Evolutionary conservation across 2,329 filamentous ascomycete species (phyloP).

Genomic region (Lecanicillium sp.): DNA sequence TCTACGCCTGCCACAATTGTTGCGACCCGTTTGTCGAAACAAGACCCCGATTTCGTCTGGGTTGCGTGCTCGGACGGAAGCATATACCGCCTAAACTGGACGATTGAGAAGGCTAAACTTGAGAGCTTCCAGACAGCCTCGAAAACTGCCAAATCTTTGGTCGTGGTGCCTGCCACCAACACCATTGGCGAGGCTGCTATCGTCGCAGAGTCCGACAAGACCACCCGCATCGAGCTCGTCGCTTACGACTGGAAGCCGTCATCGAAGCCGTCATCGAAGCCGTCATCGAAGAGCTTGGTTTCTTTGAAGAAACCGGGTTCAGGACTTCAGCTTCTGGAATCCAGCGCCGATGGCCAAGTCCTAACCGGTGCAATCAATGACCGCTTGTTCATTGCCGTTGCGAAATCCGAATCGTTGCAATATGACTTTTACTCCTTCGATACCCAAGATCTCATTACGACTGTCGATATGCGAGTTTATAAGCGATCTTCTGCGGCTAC

Average conservation of each 20-base stretch:
- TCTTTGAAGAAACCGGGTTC: slow-evolving; percentile 25
- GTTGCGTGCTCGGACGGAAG: slow-evolving; percentile 51
- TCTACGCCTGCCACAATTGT: slow-evolving; percentile 27
- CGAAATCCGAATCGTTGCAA: slow-evolving; percentile 22
- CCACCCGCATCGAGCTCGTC: slow-evolving; percentile 28
- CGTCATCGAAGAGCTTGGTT: slow-evolving; percentile 27
- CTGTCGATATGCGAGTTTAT: slow-evolving; percentile 53
- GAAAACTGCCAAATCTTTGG: slow-evolving; percentile 37
- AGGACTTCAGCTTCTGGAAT: slow-evolving; percentile 35
- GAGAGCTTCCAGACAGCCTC: slow-evolving; percentile 34
- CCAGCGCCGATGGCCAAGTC: slow-evolving; percentile 46
- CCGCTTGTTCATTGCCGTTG: slow-evolving; percentile 26
- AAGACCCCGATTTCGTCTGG: slow-evolving; percentile 44
- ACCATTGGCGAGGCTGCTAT: slow-evolving; percentile 37
- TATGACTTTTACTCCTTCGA: slow-evolving; percentile 54
- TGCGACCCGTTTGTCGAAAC: slow-evolving; percentile 30
- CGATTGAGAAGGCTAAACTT: slow-evolving; percentile 33
- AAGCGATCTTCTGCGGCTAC: slow-evolving; percentile 10
- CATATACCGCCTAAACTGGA: slow-evolving; percentile 54
- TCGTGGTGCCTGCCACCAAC: slow-evolving; percentile 30
- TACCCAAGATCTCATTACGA: slow-evolving; percentile 56
- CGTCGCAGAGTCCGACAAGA: slow-evolving; percentile 34
- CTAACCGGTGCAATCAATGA: slow-evolving; percentile 38
- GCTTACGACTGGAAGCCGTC: slow-evolving; percentile 33
- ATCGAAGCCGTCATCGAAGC: slow-evolving; percentile 16